Percentiles rank a stretch among this genome's conserved stretches.
Conservation (phyloP, 805 yeast species). For the Wickerhamomyces alni region DNA sequence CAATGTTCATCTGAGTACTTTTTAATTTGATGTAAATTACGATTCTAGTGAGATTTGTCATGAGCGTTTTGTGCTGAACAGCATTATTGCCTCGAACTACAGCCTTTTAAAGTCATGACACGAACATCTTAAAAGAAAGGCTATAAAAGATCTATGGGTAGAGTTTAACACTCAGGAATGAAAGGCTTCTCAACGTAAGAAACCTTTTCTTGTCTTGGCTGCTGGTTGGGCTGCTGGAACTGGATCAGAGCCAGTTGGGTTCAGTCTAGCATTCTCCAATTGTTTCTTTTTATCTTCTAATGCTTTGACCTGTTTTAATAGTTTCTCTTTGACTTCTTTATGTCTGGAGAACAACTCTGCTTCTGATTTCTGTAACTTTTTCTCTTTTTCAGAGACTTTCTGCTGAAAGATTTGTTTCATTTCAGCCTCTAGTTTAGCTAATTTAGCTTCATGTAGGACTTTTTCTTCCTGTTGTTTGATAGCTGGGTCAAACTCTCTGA, state of each 20-base stretch:
- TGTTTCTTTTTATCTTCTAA: slow-evolving; percentile 87
- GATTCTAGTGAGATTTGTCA: too few relatives aligned
- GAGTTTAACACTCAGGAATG: too few relatives aligned
- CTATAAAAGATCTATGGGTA: too few relatives aligned
- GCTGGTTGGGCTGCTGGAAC: slow-evolving; percentile 29
- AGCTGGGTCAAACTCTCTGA: slow-evolving; percentile 90
- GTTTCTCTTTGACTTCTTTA: slow-evolving; percentile 94
- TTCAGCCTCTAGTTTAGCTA: slow-evolving; percentile 91
- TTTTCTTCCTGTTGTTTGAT: slow-evolving; percentile 91
- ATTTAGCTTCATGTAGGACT: slow-evolving; percentile 86
- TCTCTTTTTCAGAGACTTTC: slow-evolving; percentile 94
- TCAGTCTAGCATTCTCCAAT: slow-evolving; percentile 57
- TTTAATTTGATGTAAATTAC: too few relatives aligned
- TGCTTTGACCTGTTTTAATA: slow-evolving; percentile 79
- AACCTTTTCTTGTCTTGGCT: slow-evolving; percentile 70
- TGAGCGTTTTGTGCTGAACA: too few relatives aligned
- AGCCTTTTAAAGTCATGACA: too few relatives aligned
- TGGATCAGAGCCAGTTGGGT: slow-evolving; percentile 29
- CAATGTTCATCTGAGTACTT: too few relatives aligned
- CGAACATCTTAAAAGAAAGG: too few relatives aligned
- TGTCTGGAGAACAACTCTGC: slow-evolving; percentile 93
- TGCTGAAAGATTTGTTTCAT: slow-evolving; percentile 96
- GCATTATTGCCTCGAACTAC: too few relatives aligned
- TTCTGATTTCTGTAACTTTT: slow-evolving; percentile 93
- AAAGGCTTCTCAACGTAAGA: slow-evolving; percentile 75